Evolutionary conservation across 805 yeast species (phyloP).

Genomic region (Priceomyces melissophilus): DNA sequence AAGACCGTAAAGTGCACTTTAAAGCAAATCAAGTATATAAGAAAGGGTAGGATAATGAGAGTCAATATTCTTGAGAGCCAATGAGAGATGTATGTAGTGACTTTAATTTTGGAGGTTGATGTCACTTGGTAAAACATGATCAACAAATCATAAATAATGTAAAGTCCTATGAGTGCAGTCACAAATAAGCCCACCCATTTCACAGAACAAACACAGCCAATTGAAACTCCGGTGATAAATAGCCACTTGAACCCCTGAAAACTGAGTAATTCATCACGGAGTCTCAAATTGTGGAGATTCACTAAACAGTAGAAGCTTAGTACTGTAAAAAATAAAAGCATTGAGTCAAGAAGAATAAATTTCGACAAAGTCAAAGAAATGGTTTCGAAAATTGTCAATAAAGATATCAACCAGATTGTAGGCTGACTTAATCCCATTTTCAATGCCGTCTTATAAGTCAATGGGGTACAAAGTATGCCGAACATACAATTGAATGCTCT

Average conservation of each 20-base stretch:
- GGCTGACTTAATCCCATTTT: constrained; percentile 68
- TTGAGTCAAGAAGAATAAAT: constrained; percentile 88
- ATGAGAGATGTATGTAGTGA: constrained; percentile 46
- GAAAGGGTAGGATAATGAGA: constrained; percentile 68
- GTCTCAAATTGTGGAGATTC: constrained; percentile 48
- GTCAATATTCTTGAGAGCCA: constrained; percentile 69
- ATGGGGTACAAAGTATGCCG: constrained; percentile 80
- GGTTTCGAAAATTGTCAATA: constrained; percentile 79
- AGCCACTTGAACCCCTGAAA: constrained; percentile 52
- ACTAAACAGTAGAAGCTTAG: constrained; percentile 32
- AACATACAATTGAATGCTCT: constrained; percentile 83
- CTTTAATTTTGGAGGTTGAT: constrained; percentile 10
- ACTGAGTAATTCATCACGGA: constrained; percentile 33
- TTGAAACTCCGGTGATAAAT: constrained; percentile 57
- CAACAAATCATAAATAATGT: constrained; percentile 51
- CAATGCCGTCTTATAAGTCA: constrained; percentile 79
- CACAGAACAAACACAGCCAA: constrained; percentile 81
- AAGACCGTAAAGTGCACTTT: constrained; percentile 76
- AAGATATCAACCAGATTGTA: constrained; percentile 72
- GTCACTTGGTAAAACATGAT: constrained; percentile 39
- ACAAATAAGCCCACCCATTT: constrained; percentile 83
- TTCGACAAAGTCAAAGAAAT: constrained; percentile 83
- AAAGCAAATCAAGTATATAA: constrained; percentile 69
- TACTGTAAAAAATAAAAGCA: constrained; percentile 83
- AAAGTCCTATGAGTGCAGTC: constrained; percentile 58